These are phyloP conservation scores for Lippia alba DNA, from an alignment of 305 asterid species.

Conservation along the genomic window DNA sequence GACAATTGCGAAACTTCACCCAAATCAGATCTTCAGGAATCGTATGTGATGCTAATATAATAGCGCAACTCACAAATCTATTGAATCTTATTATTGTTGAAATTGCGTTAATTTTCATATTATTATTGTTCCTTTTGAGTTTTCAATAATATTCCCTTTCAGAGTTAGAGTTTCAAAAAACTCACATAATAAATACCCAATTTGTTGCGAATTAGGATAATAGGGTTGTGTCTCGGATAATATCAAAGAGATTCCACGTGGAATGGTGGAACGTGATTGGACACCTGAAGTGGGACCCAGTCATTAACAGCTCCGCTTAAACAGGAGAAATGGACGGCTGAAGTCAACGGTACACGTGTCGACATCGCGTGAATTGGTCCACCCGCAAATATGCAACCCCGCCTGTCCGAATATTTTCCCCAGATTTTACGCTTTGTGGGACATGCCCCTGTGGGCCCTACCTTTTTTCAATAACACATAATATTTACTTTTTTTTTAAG, in stretches of 20 bases:
- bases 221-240: not conserved
- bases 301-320: not conserved
- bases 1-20: too few relatives aligned
- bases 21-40: too few relatives aligned
- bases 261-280: not conserved
- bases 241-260: not conserved
- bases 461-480: not conserved
- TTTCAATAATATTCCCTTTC: too few relatives aligned
- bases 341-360: conserved; percentile 28
- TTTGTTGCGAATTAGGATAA: not conserved
- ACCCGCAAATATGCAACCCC: conserved; percentile 2
- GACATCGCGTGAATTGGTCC: conserved; percentile 3
- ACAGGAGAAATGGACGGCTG: too few relatives aligned
- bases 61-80: too few relatives aligned
- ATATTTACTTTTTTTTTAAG: too few relatives aligned
- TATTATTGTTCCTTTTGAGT: too few relatives aligned
- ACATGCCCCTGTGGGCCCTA: conserved; percentile 13
- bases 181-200: too few relatives aligned
- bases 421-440: conserved; percentile 25
- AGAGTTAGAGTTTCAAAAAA: not conserved
- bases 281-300: not conserved
- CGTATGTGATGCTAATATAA: too few relatives aligned
- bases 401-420: conserved; percentile 26
- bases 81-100: too few relatives aligned
- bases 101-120: too few relatives aligned